Evolutionary conservation across 768 basidiomycete genomes (phyloP).

Genomic region (Lentinula lateritia): DNA sequence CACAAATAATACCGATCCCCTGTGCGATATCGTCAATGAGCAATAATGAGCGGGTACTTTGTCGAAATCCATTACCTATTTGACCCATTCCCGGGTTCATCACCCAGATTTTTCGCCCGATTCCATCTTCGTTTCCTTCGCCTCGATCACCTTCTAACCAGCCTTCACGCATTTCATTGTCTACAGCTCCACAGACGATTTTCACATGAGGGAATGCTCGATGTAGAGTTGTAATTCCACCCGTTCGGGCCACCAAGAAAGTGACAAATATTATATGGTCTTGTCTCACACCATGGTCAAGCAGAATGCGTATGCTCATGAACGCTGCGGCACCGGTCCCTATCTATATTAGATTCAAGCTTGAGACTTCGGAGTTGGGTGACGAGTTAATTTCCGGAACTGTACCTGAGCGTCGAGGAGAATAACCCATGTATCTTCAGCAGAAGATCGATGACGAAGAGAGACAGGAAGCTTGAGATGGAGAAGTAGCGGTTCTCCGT

Average conservation of each 20-base stretch:
- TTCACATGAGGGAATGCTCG: conserved; percentile 82
- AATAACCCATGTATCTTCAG: conserved; percentile 74
- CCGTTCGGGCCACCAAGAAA: conserved; percentile 80
- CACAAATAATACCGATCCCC: conserved; percentile 38
- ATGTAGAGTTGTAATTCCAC: conserved; percentile 72
- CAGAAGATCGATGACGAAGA: conserved; percentile 60
- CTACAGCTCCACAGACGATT: conserved; percentile 81
- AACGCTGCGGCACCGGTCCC: conserved; percentile 90
- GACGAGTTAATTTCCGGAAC: not conserved
- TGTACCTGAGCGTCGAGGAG: conserved; percentile 83
- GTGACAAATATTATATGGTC: conserved; percentile 86
- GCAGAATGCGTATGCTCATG: conserved; percentile 90
- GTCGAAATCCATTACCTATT: conserved; percentile 47
- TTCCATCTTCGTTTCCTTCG: conserved; percentile 41
- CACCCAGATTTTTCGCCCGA: conserved; percentile 68
- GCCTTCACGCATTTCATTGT: conserved; percentile 69
- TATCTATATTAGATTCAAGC: conserved; percentile 45
- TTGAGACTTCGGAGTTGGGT: not conserved
- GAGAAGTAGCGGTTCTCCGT: conserved; percentile 85
- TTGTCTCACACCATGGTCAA: conserved; percentile 88
- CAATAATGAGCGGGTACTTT: not conserved
- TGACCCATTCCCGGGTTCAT: conserved; percentile 89
- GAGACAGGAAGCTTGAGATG: conserved; percentile 75
- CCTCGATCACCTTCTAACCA: conserved; percentile 59
- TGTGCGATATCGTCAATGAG: conserved; percentile 8